These are phyloP conservation scores for Lanmaoa rubissima DNA, from an alignment of 768 basidiomycete genomes.

Conservation along the genomic window DNA sequence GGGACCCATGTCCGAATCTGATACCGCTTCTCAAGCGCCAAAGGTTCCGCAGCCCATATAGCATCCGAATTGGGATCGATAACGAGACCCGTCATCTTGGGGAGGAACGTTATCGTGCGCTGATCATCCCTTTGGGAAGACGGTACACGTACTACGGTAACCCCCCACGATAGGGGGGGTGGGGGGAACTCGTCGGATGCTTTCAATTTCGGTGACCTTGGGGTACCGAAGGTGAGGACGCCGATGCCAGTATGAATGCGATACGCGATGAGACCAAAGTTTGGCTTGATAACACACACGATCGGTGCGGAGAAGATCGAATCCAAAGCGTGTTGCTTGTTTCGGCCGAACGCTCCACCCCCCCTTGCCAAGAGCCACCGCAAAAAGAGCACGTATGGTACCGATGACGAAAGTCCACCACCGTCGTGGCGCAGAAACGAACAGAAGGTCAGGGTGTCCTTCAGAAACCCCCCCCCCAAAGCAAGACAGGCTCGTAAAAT, in stretches of 20 bases:
- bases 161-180: not conserved
- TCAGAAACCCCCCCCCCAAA: too few species aligned
- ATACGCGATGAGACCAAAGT: not conserved
- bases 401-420: not conserved
- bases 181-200: not conserved
- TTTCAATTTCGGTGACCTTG: not conserved
- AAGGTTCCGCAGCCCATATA: not conserved
- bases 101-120: not conserved
- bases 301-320: not conserved
- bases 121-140: not conserved
- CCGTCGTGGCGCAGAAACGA: not conserved
- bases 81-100: not conserved
- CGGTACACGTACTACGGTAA: not conserved
- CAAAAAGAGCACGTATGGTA: too few species aligned
- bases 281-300: not conserved
- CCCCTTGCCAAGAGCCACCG: not conserved
- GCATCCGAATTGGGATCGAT: not conserved
- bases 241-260: not conserved
- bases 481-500: not conserved
- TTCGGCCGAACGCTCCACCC: not conserved
- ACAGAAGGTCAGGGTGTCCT: not conserved
- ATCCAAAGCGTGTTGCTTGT: not conserved
- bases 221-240: not conserved
- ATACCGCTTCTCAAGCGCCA: not conserved
- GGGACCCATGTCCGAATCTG: not conserved